A percentile compares a stretch with the other conserved stretches of the same genome.
phyloP scores from a whole-genome alignment of 2,329 filamentous ascomycete species.

The Aspergillus sojae region DNA sequence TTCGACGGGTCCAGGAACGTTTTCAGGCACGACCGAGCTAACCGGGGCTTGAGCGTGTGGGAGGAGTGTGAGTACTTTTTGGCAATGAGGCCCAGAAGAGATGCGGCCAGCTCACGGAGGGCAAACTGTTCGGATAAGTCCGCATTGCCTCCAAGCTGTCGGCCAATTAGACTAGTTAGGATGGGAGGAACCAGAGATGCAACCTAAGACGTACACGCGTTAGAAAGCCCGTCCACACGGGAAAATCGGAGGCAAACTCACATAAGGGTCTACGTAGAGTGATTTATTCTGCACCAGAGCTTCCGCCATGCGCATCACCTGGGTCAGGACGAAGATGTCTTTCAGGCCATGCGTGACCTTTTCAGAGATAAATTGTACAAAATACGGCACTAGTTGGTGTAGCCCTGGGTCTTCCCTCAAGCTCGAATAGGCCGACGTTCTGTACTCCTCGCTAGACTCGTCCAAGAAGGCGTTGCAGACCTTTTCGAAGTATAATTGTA shows the following conservation, averaged over 20 bases:
- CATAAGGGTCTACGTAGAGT: conserved; percentile 73
- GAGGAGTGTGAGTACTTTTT: conserved; percentile 80
- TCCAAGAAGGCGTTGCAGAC: conserved; percentile 87
- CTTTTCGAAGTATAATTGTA: conserved; percentile 96
- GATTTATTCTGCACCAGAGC: conserved; percentile 82
- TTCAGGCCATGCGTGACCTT: conserved; percentile 94
- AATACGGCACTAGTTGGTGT: conserved; percentile 94
- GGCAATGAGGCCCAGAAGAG: conserved; percentile 76
- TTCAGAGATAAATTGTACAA: conserved; percentile 92
- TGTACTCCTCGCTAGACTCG: conserved; percentile 82
- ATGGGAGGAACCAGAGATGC: conserved; percentile 78
- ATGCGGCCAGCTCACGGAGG: conserved; percentile 81
- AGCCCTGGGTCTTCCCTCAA: conserved; percentile 87
- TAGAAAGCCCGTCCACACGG: conserved; percentile 13
- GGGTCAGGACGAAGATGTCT: conserved; percentile 82
- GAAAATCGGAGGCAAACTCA: conserved; percentile 31
- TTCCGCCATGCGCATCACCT: conserved; percentile 88
- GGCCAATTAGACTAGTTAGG: conserved; percentile 85
- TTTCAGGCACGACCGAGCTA: conserved; percentile 91
- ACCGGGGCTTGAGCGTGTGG: conserved; percentile 79
- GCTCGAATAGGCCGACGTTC: conserved; percentile 81
- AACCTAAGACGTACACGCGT: conserved; percentile 43
- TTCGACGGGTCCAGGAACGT: conserved; percentile 86
- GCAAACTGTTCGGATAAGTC: conserved; percentile 68
- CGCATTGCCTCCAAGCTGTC: conserved; percentile 68